phyloP scores from a whole-genome alignment of 306 rosid species.

The Adenanthera pavonina region DNA sequence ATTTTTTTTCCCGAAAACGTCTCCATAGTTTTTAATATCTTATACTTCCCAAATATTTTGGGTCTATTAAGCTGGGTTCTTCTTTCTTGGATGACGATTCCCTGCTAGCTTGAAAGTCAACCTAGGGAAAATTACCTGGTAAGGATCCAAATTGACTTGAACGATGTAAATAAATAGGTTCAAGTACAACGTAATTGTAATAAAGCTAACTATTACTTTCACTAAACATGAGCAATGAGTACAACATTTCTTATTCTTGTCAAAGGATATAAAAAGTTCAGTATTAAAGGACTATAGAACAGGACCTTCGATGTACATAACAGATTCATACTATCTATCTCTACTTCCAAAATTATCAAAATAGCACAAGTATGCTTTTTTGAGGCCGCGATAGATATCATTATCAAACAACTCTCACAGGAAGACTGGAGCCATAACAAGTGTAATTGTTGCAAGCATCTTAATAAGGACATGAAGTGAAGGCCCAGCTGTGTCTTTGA shows the following conservation, averaged over 20 bases:
- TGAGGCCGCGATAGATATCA: conserved; percentile 43
- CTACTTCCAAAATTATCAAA: conserved; percentile 58
- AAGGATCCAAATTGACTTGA: neutral
- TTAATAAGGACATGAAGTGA: conserved; percentile 94
- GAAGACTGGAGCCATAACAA: conserved; percentile 97
- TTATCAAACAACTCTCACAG: conserved; percentile 65
- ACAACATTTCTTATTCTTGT: conserved; percentile 44
- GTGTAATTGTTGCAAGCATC: conserved; percentile 95
- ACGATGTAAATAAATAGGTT: neutral
- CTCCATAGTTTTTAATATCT: too few relatives aligned
- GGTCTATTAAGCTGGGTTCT: too few relatives aligned
- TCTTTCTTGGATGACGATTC: neutral
- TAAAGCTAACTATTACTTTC: conserved; percentile 20
- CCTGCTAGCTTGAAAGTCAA: neutral
- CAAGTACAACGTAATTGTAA: neutral
- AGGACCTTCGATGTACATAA: conserved; percentile 59
- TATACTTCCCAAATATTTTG: too few relatives aligned
- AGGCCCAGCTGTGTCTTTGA: conserved; percentile 99
- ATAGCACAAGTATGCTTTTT: conserved; percentile 41
- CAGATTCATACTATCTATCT: conserved; percentile 55
- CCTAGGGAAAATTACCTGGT: neutral
- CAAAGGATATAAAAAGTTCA: conserved; percentile 35
- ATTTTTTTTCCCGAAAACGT: too few relatives aligned
- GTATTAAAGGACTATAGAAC: conserved; percentile 45
- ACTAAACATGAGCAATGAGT: conserved; percentile 44